Conservation (phyloP, 2,329 filamentous ascomycete species). For the Neonectria neomacrospora region DNA sequence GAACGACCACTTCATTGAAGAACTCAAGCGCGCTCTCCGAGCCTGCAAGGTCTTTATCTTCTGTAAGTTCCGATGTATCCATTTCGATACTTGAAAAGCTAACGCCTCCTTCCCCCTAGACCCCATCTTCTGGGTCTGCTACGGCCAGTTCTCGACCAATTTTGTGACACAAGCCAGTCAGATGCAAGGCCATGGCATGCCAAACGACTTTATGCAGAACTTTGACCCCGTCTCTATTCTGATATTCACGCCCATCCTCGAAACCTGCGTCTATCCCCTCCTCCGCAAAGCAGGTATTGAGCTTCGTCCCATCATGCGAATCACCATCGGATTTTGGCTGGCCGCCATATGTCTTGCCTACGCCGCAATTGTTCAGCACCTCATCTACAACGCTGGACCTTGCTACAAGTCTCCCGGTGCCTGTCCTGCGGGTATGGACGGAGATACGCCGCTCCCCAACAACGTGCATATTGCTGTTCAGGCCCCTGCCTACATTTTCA, state of each 20-base stretch:
- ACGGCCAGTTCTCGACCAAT: constrained; percentile 75
- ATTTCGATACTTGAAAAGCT: background rate
- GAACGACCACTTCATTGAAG: constrained; percentile 78
- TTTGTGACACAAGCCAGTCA: constrained; percentile 70
- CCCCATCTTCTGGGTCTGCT: constrained; percentile 75
- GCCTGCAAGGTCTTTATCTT: constrained; percentile 78
- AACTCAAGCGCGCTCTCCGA: constrained; percentile 72
- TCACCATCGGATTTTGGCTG: constrained; percentile 71
- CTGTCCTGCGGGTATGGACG: constrained; percentile 50
- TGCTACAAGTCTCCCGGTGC: constrained; percentile 59
- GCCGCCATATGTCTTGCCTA: constrained; percentile 66
- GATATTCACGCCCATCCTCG: constrained; percentile 73
- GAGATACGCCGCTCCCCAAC: constrained; percentile 50
- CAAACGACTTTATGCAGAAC: constrained; percentile 77
- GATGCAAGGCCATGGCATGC: constrained; percentile 71
- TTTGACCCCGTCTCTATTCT: constrained; percentile 74
- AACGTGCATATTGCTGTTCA: constrained; percentile 66
- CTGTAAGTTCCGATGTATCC: constrained; percentile 46
- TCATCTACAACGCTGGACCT: constrained; percentile 66
- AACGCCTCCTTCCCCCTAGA: constrained; percentile 44
- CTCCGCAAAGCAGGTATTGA: constrained; percentile 67
- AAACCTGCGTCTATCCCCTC: constrained; percentile 69
- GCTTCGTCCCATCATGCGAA: constrained; percentile 73
- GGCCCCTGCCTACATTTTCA: constrained; percentile 65
- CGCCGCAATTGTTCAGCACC: constrained; percentile 67